phyloP scores from a whole-genome alignment of 257 asterid species.

The Knoxia roxburghii region DNA sequence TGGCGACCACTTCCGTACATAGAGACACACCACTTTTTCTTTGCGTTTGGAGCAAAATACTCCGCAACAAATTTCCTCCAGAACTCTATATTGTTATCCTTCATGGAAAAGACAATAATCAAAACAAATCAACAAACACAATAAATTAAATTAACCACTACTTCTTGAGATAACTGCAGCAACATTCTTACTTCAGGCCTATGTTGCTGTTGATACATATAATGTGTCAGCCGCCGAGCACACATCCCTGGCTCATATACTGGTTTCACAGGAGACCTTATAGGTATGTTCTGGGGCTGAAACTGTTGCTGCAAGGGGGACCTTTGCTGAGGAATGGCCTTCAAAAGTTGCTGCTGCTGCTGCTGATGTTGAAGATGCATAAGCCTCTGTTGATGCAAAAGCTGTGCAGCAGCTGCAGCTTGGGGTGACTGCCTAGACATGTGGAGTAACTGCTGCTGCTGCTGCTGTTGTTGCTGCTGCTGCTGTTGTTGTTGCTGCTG shows the following conservation, averaged over 20 bases:
- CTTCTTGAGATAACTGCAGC: not conserved
- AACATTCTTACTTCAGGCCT: conserved; percentile 73
- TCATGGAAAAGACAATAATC: conserved; percentile 13
- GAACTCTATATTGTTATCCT: conserved; percentile 87
- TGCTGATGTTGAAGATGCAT: conserved; percentile 75
- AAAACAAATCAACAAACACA: not conserved
- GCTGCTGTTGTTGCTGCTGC: conserved; percentile 33
- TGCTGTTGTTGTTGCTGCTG: conserved; percentile 55
- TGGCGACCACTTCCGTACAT: conserved; percentile 98
- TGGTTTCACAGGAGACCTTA: conserved; percentile 61
- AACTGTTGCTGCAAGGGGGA: conserved; percentile 55
- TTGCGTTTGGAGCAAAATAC: conserved; percentile 85
- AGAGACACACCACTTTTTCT: conserved; percentile 97
- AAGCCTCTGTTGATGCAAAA: conserved; percentile 74
- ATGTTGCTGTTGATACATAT: conserved; percentile 94
- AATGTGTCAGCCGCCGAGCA: conserved; percentile 89
- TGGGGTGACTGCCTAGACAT: conserved; percentile 39
- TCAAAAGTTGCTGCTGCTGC: conserved; percentile 78
- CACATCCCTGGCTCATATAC: conserved; percentile 97
- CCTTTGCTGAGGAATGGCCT: conserved; percentile 77
- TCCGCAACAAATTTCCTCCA: conserved; percentile 92
- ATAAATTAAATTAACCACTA: not conserved
- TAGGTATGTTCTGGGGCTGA: conserved; percentile 55
- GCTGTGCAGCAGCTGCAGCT: conserved; percentile 74
- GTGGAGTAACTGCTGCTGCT: conserved; percentile 41